Percentiles rank a stretch among this genome's conserved stretches.
Conservation (phyloP, 352 stramenopile genomes). For the Phytophthora sojae region DNA sequence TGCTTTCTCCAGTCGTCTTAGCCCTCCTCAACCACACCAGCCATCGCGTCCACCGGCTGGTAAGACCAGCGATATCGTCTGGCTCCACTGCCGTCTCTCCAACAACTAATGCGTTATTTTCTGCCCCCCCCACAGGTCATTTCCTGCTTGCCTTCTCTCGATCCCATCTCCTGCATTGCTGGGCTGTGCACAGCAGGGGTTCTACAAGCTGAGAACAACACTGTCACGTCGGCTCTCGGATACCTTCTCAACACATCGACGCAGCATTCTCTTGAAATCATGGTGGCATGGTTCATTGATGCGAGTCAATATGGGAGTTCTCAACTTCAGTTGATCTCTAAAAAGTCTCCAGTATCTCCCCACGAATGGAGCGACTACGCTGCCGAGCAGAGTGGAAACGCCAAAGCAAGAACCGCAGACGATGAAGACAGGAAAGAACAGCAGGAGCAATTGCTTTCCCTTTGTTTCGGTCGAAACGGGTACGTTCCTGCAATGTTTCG, state of each 20-base stretch:
- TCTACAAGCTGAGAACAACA: conserved; percentile 1
- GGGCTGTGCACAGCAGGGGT: conserved; percentile 16
- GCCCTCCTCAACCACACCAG: conserved; percentile 27
- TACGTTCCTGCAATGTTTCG: conserved; percentile 18
- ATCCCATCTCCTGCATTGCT: conserved; percentile 26
- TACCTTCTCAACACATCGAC: conserved; percentile 35
- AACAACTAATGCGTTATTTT: conserved; percentile 1
- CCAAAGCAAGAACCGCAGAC: not conserved
- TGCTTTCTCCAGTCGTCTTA: conserved; percentile 35
- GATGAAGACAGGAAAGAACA: conserved; percentile 11
- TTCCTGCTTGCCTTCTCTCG: conserved; percentile 43
- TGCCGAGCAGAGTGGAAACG: not conserved
- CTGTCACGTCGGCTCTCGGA: conserved; percentile 21
- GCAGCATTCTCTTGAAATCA: conserved; percentile 24
- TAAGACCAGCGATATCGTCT: conserved; percentile 10
- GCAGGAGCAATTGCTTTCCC: conserved; percentile 39
- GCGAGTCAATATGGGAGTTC: conserved; percentile 31
- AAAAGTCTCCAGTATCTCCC: conserved; percentile 12
- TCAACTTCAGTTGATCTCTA: not conserved
- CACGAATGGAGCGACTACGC: conserved; percentile 23
- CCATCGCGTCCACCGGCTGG: conserved; percentile 21
- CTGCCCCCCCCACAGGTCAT: conserved; percentile 19
- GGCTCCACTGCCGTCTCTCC: no score
- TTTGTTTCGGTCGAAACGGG: conserved; percentile 43
- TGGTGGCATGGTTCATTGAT: conserved; percentile 42